A percentile compares a stretch with the other conserved stretches of the same genome.
Evolutionary conservation across 768 basidiomycete species (phyloP).

Genomic region (Hortiboletus flavorubellus): DNA sequence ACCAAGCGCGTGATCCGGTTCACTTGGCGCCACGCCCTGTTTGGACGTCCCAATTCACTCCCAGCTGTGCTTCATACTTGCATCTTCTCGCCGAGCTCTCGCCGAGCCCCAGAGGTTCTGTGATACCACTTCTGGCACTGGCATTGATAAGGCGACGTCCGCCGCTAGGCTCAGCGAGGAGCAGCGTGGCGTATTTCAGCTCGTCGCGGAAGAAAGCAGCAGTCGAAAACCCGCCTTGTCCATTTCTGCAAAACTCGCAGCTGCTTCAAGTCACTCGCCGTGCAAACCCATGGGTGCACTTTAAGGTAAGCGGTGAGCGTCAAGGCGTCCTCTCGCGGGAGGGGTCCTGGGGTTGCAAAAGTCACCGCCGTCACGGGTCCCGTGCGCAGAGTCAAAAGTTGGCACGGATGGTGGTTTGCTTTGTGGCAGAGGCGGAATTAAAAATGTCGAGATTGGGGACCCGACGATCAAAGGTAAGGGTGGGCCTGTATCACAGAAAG

Average conservation of each 20-base stretch:
- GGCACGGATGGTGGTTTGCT: conserved; percentile 27
- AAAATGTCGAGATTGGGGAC: conserved; percentile 27
- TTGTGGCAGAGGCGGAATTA: conserved; percentile 8
- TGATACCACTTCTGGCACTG: conserved; percentile 31
- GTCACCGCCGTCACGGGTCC: conserved; percentile 35
- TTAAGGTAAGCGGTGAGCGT: too few relatives aligned
- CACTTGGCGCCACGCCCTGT: too few relatives aligned
- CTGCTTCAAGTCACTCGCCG: conserved; percentile 23
- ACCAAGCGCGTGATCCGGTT: too few relatives aligned
- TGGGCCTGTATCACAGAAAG: conserved; percentile 31
- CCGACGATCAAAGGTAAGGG: conserved; percentile 16
- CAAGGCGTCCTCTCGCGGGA: too few relatives aligned
- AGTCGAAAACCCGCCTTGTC: conserved; percentile 1
- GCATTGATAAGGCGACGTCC: conserved; percentile 24
- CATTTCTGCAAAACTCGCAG: not conserved
- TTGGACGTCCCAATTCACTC: too few relatives aligned
- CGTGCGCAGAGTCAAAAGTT: conserved; percentile 33
- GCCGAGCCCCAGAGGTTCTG: too few relatives aligned
- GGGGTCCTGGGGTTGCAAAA: conserved; percentile 15
- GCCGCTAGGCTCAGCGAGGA: conserved; percentile 49
- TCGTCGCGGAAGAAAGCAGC: conserved; percentile 46
- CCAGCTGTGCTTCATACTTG: too few relatives aligned
- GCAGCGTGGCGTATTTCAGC: conserved; percentile 47
- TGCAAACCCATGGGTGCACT: conserved; percentile 21
- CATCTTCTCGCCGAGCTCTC: too few relatives aligned